These are phyloP conservation scores for Paecilomyces niveus DNA, from an alignment of 2,329 filamentous ascomycete genomes.

Conservation along the genomic window DNA sequence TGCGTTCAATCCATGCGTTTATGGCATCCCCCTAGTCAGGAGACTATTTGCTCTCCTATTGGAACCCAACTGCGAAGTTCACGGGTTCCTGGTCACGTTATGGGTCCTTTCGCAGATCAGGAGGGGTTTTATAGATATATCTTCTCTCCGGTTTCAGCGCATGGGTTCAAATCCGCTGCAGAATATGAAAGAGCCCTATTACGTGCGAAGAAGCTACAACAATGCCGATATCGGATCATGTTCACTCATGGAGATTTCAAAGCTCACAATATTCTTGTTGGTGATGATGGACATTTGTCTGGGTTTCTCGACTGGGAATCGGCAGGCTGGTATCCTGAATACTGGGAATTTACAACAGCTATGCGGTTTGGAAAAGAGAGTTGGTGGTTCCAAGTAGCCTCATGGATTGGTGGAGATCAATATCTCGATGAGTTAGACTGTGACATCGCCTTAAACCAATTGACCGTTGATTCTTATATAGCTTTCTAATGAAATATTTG, in stretches of 20 bases:
- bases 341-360: slow-evolving; percentile 18
- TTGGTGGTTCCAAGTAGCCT: slow-evolving; percentile 16
- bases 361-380: slow-evolving; percentile 13
- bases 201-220: slow-evolving; percentile 12
- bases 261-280: slow-evolving; percentile 15
- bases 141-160: slow-evolving; percentile 10
- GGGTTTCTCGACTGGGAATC: slow-evolving; percentile 20
- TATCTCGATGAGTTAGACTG: slow-evolving; percentile 12
- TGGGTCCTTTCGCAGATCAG: slow-evolving; percentile 23
- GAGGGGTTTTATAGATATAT: slow-evolving; percentile 23
- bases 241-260: slow-evolving; percentile 18
- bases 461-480: slow-evolving; percentile 17
- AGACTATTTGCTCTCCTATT: slow-evolving; percentile 23
- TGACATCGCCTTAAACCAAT: slow-evolving; percentile 12
- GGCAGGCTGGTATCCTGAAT: slow-evolving; percentile 17
- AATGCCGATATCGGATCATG: slow-evolving; percentile 12
- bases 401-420: slow-evolving; percentile 12
- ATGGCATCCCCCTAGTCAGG: slow-evolving; percentile 21
- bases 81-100: slow-evolving; percentile 25
- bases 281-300: slow-evolving; percentile 14
- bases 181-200: slow-evolving; percentile 19
- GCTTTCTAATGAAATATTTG: not conserved
- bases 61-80: slow-evolving; percentile 22
- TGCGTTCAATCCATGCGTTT: slow-evolving; percentile 28
- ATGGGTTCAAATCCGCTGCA: slow-evolving; percentile 18